Evolutionary conservation across 768 basidiomycete genomes (phyloP).

Genomic region (Kockovaella imperatae): DNA sequence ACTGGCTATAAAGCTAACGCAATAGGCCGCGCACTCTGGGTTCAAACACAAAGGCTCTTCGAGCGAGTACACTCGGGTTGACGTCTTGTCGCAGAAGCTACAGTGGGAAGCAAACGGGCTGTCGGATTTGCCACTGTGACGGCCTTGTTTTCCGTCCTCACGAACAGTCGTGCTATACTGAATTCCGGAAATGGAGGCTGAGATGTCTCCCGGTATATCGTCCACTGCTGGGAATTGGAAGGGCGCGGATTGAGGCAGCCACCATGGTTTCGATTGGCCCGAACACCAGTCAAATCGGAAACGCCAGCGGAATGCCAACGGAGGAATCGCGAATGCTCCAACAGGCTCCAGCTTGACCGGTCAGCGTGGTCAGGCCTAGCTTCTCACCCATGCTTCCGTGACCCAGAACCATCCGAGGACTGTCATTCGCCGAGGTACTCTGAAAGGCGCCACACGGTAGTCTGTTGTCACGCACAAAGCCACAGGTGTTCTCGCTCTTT

Average conservation of each 20-base stretch:
- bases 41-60: too few species aligned
- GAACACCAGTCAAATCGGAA: slow-evolving; percentile 37
- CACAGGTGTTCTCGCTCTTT: slow-evolving; percentile 30
- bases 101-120: neutral
- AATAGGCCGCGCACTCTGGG: too few species aligned
- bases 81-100: neutral
- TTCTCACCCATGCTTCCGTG: slow-evolving; percentile 36
- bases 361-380: neutral
- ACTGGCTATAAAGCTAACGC: too few species aligned
- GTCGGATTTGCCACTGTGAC: neutral
- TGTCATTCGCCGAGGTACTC: slow-evolving; percentile 28
- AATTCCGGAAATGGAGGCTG: too few species aligned
- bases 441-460: slow-evolving; percentile 29
- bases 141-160: neutral
- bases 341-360: slow-evolving; percentile 21
- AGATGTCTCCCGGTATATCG: neutral
- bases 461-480: slow-evolving; percentile 36
- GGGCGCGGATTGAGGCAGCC: slow-evolving; percentile 2
- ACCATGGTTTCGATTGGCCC: slow-evolving; percentile 15
- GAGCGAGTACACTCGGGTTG: too few species aligned
- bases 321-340: slow-evolving; percentile 3
- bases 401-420: slow-evolving; percentile 43
- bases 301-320: slow-evolving; percentile 27
- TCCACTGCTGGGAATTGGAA: neutral
- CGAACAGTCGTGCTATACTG: too few species aligned